Evolutionary conservation across 1,139 yeast species (phyloP), one percentile per base, ranked within the genome.

Genomic region (Saccharomyces hybrid): DNA sequence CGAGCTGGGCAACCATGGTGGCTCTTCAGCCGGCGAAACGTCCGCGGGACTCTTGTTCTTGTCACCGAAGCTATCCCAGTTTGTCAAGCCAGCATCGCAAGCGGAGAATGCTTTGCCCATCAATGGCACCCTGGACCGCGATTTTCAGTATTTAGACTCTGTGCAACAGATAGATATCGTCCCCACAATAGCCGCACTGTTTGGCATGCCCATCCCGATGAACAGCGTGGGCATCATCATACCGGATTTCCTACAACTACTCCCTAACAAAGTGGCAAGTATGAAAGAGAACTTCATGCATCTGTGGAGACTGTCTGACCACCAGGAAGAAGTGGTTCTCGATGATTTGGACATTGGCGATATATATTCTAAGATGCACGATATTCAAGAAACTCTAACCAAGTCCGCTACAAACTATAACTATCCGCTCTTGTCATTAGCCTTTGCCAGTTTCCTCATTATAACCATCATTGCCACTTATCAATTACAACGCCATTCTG

Each of bases 11-110:
- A 93, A 93, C 63, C 99, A 93, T 68, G 99, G 99, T 11, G 99
- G 97, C 0, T 88, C 97, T 0, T 87, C 97, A 0, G 70, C 78
- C 0, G 96, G 97, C 0, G 99, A 93, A 69, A 93, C 97, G 0
- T 86, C 90, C 26, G 85, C 99, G 0, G 97, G 87, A 0, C 65
- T 93, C 65, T 73, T 84, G 0, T 77, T 93, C 51, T 73, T 87
- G 1, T 85, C 97, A 0, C 80, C 83, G 4, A 78, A 79, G 61
- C 78, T 90, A 56, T 59, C 74, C 46, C 57, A 62, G 2, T 61
- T 69, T 20, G 55, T 52, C 50, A 57, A 25, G 14, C 68, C 64
- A 47, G 50, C 30, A 2, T 49, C 57, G 8, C 66, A 64, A 23
- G 49, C 54, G 1, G 74, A 78, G 1, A 71, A 73, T 4, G 8